phyloP scores from a whole-genome alignment of 2,329 filamentous ascomycete species.

The Diaporthe sp. region DNA sequence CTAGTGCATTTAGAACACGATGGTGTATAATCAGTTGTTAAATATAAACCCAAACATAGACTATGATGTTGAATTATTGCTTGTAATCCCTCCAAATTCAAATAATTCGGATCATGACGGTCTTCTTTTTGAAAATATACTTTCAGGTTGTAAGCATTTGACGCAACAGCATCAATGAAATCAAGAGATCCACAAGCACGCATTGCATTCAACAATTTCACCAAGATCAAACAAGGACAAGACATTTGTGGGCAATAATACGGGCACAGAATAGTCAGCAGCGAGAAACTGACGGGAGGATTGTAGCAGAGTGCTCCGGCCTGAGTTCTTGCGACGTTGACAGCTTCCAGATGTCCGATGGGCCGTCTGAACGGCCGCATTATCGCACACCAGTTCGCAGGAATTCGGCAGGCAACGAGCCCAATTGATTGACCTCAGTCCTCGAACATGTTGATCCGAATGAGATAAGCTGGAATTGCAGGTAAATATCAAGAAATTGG shows the following conservation, averaged over 20 bases:
- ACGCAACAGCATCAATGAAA: background rate
- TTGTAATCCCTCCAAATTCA: no score
- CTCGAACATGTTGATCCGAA: background rate
- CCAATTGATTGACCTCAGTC: background rate
- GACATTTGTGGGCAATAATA: background rate
- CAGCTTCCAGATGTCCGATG: background rate
- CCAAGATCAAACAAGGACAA: background rate
- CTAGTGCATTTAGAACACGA: no score
- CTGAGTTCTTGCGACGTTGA: background rate
- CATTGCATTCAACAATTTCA: accelerated
- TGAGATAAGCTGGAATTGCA: background rate
- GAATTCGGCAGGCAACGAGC: background rate
- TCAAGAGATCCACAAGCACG: background rate
- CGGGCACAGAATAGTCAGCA: no score
- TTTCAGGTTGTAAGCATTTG: background rate
- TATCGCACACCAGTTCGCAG: background rate
- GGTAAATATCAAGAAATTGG: background rate
- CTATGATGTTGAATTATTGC: no score
- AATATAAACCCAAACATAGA: no score
- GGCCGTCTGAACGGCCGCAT: background rate
- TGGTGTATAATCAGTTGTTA: no score
- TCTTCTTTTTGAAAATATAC: no score
- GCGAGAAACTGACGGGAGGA: background rate
- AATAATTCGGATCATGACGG: background rate
- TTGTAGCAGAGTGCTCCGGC: background rate